A percentile compares a stretch with the other conserved stretches of the same genome.
Conservation (phyloP, 768 basidiomycete species). For the Hericium alpestre region DNA sequence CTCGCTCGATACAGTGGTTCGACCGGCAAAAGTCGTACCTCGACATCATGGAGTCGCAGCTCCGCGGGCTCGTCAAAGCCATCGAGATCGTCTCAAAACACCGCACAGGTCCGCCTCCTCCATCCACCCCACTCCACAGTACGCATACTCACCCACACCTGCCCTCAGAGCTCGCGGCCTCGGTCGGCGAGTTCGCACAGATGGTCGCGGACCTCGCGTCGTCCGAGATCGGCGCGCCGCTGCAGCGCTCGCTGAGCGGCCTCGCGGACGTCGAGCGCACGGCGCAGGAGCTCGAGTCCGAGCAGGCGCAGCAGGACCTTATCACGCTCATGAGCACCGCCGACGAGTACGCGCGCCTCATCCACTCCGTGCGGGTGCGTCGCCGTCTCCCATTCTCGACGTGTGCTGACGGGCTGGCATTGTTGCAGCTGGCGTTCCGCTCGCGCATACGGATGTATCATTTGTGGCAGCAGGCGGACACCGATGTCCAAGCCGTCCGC, state of each 20-base stretch:
- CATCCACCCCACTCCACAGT: not conserved
- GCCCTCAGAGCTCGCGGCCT: conserved; percentile 49
- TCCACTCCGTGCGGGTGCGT: conserved; percentile 75
- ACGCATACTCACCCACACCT: not conserved
- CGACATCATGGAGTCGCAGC: conserved; percentile 82
- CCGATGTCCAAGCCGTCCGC: conserved; percentile 60
- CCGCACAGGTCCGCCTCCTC: conserved; percentile 45
- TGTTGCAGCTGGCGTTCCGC: conserved; percentile 66
- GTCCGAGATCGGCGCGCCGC: conserved; percentile 65
- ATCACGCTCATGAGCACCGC: conserved; percentile 72
- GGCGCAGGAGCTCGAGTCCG: conserved; percentile 40
- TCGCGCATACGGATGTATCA: conserved; percentile 79
- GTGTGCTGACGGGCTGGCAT: not conserved
- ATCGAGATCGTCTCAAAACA: conserved; percentile 81
- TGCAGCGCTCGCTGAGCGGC: conserved; percentile 58
- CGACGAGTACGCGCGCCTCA: conserved; percentile 90
- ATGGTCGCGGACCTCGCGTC: conserved; percentile 57
- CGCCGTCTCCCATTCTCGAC: not conserved
- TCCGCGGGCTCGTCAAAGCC: conserved; percentile 77
- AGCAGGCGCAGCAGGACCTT: conserved; percentile 38
- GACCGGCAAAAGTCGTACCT: conserved; percentile 78
- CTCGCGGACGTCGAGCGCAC: conserved; percentile 68
- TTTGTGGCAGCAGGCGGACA: conserved; percentile 72
- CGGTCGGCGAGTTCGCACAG: conserved; percentile 74
- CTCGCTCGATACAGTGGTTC: conserved; percentile 69